These are phyloP conservation scores for Leucosporidium scottii DNA, from an alignment of 768 basidiomycete genomes.

Conservation along the genomic window DNA sequence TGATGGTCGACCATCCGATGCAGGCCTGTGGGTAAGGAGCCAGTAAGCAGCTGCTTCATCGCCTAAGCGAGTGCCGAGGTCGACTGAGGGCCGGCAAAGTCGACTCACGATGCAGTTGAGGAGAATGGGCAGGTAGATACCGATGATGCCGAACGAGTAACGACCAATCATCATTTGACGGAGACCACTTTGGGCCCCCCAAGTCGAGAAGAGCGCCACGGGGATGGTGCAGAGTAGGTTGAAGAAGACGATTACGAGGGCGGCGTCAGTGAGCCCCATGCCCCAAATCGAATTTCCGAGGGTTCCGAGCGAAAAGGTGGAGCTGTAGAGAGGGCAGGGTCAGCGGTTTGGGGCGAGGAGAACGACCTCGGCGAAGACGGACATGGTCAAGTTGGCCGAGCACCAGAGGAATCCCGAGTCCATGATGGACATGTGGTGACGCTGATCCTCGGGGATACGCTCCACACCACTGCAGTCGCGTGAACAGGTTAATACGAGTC, in stretches of 20 bases:
- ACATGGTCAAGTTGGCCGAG: conserved; percentile 40
- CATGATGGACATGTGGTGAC: conserved; percentile 17
- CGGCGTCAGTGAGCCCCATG: conserved; percentile 44
- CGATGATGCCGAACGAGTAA: conserved; percentile 44
- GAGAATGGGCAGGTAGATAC: conserved; percentile 40
- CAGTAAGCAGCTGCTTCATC: background rate
- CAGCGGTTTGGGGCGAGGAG: too few species aligned
- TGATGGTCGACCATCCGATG: conserved; percentile 38
- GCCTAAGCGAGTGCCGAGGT: too few species aligned
- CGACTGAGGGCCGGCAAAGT: conserved; percentile 2
- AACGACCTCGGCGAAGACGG: background rate
- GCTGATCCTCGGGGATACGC: conserved; percentile 40
- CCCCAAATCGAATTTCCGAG: conserved; percentile 41
- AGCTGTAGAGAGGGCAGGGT: background rate
- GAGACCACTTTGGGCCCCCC: conserved; percentile 46
- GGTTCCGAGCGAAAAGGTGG: conserved; percentile 45
- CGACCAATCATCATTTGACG: conserved; percentile 48
- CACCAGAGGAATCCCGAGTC: conserved; percentile 39
- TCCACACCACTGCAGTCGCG: conserved; percentile 39
- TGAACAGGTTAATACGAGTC: background rate
- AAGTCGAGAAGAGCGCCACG: conserved; percentile 43
- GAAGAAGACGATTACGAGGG: conserved; percentile 47
- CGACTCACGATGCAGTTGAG: conserved; percentile 45
- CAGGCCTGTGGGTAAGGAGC: conserved; percentile 17
- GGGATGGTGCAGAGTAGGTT: conserved; percentile 42